Evolutionary conservation across 176 grass and related monocot species (phyloP).

Genomic region (Oryza nivara): DNA sequence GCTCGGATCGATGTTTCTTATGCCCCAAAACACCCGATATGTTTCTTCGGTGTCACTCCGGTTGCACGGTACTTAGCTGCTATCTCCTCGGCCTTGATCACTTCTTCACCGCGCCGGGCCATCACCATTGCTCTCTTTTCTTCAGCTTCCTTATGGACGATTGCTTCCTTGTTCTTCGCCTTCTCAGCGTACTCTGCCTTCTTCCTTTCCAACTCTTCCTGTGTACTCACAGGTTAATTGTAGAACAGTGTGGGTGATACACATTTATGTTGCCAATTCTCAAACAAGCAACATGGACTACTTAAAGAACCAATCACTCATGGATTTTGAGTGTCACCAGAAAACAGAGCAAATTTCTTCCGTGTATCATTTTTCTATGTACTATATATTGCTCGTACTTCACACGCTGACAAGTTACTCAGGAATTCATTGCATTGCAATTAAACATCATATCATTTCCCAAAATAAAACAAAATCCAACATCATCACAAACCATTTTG

Average conservation of each 20-base stretch:
- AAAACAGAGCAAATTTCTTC: background rate
- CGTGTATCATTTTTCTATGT: background rate
- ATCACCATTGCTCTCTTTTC: conserved; percentile 73
- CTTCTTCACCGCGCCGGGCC: conserved; percentile 60
- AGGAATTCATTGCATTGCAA: background rate
- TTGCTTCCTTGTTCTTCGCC: conserved; percentile 80
- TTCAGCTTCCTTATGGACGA: conserved; percentile 71
- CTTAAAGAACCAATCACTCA: background rate
- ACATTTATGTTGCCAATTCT: background rate
- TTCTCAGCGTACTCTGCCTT: conserved; percentile 76
- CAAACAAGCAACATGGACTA: background rate
- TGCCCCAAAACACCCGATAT: conserved; percentile 73
- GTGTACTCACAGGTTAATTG: background rate
- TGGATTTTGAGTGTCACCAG: background rate
- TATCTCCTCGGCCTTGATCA: conserved; percentile 81
- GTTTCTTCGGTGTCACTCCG: conserved; percentile 65
- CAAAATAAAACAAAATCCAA: background rate
- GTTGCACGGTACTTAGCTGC: conserved; percentile 81
- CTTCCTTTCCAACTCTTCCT: conserved; percentile 85
- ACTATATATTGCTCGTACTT: too few relatives aligned
- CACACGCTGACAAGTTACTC: too few relatives aligned
- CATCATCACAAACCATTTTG: too few relatives aligned
- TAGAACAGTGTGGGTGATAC: background rate
- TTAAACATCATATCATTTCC: background rate
- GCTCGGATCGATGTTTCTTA: conserved; percentile 25